These are phyloP conservation scores for Histomonas meleagridis DNA, from an alignment of 208 protist species.

Conservation along the genomic window DNA sequence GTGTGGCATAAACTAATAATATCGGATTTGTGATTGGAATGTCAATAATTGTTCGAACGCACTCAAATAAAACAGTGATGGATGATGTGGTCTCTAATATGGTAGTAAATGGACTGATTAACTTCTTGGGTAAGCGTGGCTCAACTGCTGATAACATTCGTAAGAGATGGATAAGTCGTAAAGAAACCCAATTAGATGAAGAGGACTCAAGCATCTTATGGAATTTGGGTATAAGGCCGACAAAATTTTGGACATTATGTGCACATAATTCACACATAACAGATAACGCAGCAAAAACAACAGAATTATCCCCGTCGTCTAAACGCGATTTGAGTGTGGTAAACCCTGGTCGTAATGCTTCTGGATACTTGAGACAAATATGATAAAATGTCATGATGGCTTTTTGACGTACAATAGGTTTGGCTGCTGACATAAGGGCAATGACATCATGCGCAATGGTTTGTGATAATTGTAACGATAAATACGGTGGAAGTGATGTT, in stretches of 20 bases:
- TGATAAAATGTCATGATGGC: constrained; percentile 24
- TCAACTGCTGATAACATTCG: neutral
- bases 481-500: neutral
- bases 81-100: neutral
- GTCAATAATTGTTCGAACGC: constrained; percentile 8
- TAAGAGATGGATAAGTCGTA: neutral
- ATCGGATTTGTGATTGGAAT: constrained; percentile 25
- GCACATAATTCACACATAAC: constrained; percentile 20
- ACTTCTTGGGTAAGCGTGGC: constrained; percentile 29
- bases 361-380: neutral
- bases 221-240: neutral
- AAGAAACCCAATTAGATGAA: neutral
- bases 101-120: neutral
- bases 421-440: neutral
- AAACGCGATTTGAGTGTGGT: neutral
- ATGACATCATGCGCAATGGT: neutral
- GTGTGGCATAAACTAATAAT: neutral
- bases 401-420: neutral
- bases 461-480: neutral
- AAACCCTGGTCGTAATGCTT: neutral
- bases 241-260: neutral
- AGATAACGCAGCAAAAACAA: neutral
- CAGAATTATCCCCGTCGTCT: neutral
- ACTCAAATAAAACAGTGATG: constrained; percentile 4
- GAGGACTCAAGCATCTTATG: neutral